Percentiles rank a stretch among this genome's conserved stretches.
Evolutionary conservation across 495 filamentous ascomycete species (phyloP).

Genomic region (Aspergillus hancockii): DNA sequence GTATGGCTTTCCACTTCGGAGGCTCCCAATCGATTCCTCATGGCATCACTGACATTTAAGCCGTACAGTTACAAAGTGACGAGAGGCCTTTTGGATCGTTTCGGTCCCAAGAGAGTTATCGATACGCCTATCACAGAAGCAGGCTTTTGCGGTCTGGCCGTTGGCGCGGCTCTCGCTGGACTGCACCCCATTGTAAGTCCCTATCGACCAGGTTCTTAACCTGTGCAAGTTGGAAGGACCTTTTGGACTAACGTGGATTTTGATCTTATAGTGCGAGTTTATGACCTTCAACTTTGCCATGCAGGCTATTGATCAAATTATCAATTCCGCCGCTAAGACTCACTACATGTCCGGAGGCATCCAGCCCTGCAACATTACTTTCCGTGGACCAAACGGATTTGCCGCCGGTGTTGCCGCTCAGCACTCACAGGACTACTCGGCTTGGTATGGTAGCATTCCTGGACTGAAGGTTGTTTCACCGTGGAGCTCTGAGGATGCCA

Average conservation of each 20-base stretch:
- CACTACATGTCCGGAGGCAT: slow-evolving; percentile 99
- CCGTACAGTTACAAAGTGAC: slow-evolving; percentile 88
- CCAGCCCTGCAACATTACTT: slow-evolving; percentile 98
- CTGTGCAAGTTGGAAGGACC: neutral
- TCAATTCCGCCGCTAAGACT: slow-evolving; percentile 98
- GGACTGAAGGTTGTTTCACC: slow-evolving; percentile 95
- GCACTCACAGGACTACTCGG: slow-evolving; percentile 97
- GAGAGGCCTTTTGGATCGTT: slow-evolving; percentile 92
- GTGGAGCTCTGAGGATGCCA: slow-evolving; percentile 96
- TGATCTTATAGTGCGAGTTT: slow-evolving; percentile 83
- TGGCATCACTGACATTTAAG: neutral
- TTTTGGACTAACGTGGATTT: slow-evolving; percentile 10
- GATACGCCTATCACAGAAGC: slow-evolving; percentile 98
- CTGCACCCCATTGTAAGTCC: slow-evolving; percentile 88
- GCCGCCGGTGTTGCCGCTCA: slow-evolving; percentile 93
- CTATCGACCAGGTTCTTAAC: neutral
- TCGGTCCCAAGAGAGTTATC: slow-evolving; percentile 96
- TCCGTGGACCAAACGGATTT: slow-evolving; percentile 98
- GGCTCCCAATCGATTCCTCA: neutral
- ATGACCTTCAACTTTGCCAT: slow-evolving; percentile 99
- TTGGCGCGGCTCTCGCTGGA: slow-evolving; percentile 91
- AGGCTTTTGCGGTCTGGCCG: slow-evolving; percentile 88
- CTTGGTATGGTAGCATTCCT: slow-evolving; percentile 98
- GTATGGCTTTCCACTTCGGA: slow-evolving; percentile 43
- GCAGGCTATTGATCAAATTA: slow-evolving; percentile 99